Evolutionary conservation across 2,329 filamentous ascomycete genomes (phyloP), one percentile per base, ranked within the genome.

Genomic region (Cadophora sp.): DNA sequence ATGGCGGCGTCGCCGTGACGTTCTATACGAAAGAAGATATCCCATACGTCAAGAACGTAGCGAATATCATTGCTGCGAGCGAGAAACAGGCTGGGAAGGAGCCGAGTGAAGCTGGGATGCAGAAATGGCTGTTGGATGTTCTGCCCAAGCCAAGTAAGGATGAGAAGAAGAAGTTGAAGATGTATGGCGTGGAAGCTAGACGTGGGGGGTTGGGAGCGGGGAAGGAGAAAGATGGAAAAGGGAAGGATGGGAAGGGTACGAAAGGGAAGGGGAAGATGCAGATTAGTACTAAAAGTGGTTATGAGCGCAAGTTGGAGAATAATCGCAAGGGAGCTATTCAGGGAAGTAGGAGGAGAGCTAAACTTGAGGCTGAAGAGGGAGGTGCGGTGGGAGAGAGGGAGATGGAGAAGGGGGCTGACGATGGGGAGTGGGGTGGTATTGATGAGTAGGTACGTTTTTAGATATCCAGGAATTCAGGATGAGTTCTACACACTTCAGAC

Each of bases 1-100:
- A 92, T 74, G 94, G 94, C 22, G 96, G 96, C 58, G 87, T 97
- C 3, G 94, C 94, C 0, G 91, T 99, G 1, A 99, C 96, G 0
- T 91, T 97, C 67, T 99, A 97, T 79, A 98, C 95, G 0, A 93
- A 96, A 78, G 96, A 97, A 68, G 96, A 99, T 76, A 91, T 98
- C 4, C 91, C 92, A 0, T 93, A 90, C 71, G 88, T 99, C 66
- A 97, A 95, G 81, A 92, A 89, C 70, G 92, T 99, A 33, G 96
- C 94, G 41, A 97, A 97, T 75, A 92, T 98, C 41, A 97, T 99
- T 70, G 87, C 91, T 0, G 87, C 88, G 24, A 94, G 91, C 71
- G 92, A 97, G 79, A 91, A 89, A 78, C 85, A 94, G 74, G 85
- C 85, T 1, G 85, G 84, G 33, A 84, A 81, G 73, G 79, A 76